Evolutionary conservation across 2,329 filamentous ascomycete species (phyloP).

Genomic region (Monilinia laxa): DNA sequence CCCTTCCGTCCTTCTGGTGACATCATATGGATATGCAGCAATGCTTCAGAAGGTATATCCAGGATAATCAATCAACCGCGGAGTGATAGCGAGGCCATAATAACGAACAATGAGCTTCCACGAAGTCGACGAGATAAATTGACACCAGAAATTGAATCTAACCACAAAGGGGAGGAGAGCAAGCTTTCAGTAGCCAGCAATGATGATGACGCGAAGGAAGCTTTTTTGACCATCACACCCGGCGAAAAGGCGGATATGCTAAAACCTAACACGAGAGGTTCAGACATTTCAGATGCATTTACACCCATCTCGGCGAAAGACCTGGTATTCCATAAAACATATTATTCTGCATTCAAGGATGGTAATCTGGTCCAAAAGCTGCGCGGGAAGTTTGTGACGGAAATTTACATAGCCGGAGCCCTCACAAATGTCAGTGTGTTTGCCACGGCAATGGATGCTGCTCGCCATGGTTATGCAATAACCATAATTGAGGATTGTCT

Average conservation of each 20-base stretch:
- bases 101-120: conserved; percentile 37
- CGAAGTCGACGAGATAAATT: neutral
- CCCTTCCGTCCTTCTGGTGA: conserved; percentile 71
- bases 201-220: conserved; percentile 28
- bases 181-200: conserved; percentile 22
- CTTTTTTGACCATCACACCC: conserved; percentile 35
- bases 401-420: conserved; percentile 85
- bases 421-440: conserved; percentile 86
- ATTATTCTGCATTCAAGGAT: conserved; percentile 84
- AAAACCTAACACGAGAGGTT: conserved; percentile 32
- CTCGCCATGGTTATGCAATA: conserved; percentile 81
- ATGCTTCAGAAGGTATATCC: conserved; percentile 60
- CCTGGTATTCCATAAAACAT: conserved; percentile 61
- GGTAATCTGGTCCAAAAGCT: conserved; percentile 73
- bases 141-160: conserved; percentile 23
- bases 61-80: conserved; percentile 54
- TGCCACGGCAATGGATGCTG: conserved; percentile 88
- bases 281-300: conserved; percentile 17
- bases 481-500: conserved; percentile 87
- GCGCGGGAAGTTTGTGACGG: conserved; percentile 82
- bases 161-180: conserved; percentile 23
- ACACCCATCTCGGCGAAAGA: conserved; percentile 42
- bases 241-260: conserved; percentile 44
- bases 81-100: conserved; percentile 37
- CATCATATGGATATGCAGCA: conserved; percentile 82